These are phyloP conservation scores for Suhomyces emberorum DNA, from an alignment of 805 yeast species.

Conservation along the genomic window DNA sequence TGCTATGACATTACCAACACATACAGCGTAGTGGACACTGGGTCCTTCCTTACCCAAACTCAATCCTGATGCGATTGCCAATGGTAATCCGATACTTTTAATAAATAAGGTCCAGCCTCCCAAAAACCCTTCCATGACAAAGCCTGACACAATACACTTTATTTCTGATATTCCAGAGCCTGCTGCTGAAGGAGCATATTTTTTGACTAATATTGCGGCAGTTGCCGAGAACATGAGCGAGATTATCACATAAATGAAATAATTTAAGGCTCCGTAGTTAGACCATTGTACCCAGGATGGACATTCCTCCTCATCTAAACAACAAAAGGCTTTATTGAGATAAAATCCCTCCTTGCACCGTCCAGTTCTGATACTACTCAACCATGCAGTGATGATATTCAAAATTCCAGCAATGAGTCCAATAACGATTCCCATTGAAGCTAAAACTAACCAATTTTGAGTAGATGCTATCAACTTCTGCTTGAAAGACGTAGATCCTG, in stretches of 20 bases:
- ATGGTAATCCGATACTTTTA: slow-evolving; percentile 78
- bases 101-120: slow-evolving; percentile 68
- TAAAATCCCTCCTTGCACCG: slow-evolving; percentile 70
- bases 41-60: slow-evolving; percentile 99
- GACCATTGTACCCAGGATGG: slow-evolving; percentile 72
- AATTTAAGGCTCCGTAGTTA: slow-evolving; percentile 41
- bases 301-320: slow-evolving; percentile 54
- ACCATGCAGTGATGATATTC: slow-evolving; percentile 80
- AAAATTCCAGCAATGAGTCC: slow-evolving; percentile 83
- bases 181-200: slow-evolving; percentile 84
- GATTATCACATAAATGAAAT: slow-evolving; percentile 53
- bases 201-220: slow-evolving; percentile 67
- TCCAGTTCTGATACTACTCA: slow-evolving; percentile 77
- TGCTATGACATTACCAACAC: slow-evolving; percentile 85
- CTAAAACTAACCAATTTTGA: slow-evolving; percentile 71
- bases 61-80: slow-evolving; percentile 89
- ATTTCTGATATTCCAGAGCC: slow-evolving; percentile 98
- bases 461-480: slow-evolving; percentile 33
- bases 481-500: slow-evolving; percentile 14
- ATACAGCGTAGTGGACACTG: slow-evolving; percentile 94
- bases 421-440: slow-evolving; percentile 68
- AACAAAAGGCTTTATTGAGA: slow-evolving; percentile 74
- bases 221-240: slow-evolving; percentile 60
- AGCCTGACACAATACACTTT: slow-evolving; percentile 91
- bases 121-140: slow-evolving; percentile 72